phyloP scores from a whole-genome alignment of 2,329 filamentous ascomycete genomes.

The Fusarium cyanostomum region DNA sequence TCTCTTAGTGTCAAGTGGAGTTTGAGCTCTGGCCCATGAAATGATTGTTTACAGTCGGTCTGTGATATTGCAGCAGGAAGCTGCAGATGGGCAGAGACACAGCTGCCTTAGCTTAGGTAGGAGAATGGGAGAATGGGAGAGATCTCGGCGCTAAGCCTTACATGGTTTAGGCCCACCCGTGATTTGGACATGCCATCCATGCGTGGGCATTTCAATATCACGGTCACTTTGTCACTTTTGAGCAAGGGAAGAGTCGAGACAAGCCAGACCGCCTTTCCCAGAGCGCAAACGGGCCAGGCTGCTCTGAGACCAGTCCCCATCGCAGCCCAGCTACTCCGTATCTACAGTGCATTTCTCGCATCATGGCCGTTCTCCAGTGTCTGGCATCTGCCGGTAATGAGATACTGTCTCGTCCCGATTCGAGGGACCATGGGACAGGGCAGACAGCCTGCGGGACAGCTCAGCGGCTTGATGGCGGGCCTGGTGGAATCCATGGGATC shows the following conservation, averaged over 20 bases:
- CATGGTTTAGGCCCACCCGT: conserved; percentile 29
- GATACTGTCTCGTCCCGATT: conserved; percentile 27
- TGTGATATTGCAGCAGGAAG: conserved; percentile 10
- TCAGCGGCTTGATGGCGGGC: conserved; percentile 2
- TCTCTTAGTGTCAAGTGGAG: conserved; percentile 25
- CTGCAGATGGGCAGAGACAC: conserved; percentile 7
- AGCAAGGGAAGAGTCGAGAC: conserved; percentile 12
- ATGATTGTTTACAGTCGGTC: conserved; percentile 30
- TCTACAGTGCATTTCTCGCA: conserved; percentile 34
- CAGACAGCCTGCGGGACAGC: neutral
- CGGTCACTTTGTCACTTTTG: conserved; percentile 15
- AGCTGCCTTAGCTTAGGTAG: no score
- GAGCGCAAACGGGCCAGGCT: conserved; percentile 8
- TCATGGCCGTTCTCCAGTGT: conserved; percentile 28
- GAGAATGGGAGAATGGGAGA: conserved; percentile 19
- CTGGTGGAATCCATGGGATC: conserved; percentile 12
- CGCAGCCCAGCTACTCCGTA: neutral
- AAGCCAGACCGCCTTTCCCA: conserved; percentile 41
- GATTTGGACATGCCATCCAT: conserved; percentile 33
- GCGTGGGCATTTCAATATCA: conserved; percentile 29
- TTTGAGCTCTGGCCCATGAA: neutral
- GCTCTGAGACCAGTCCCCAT: conserved; percentile 16
- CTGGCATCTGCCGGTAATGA: conserved; percentile 37
- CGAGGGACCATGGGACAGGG: conserved; percentile 9
- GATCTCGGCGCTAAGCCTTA: conserved; percentile 28